Base-by-base conservation (phyloP, 352 stramenopile genomes). In the Saprolegnia parasitica region DNA sequence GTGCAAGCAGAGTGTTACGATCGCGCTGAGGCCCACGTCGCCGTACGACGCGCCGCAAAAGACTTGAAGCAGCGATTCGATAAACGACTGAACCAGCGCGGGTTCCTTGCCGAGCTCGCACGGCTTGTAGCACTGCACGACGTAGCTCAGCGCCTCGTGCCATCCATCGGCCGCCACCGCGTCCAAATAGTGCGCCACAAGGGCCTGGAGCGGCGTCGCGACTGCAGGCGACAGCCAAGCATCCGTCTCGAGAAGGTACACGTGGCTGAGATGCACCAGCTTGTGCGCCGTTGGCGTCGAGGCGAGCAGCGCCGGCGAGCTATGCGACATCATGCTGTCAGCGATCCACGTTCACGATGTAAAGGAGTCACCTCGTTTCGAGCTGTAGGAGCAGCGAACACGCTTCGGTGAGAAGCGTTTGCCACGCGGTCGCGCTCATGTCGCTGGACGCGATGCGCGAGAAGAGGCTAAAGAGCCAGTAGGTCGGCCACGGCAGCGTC, bases 1-100 rank as follows among this genome's bases (percentile, higher is more conserved):
- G 11, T 45, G 42, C 11, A 70, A 40, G 26, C 32, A 70, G 5
- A 70, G 13, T 10, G 39, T 63, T 4, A 70, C 5, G 16, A 70
- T 37, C n/a, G 16, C 23, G 4, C 29, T 39, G 21, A 70, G 21
- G 16, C 45, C 63, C 5, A 29, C 6, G 39, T 70, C 63, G 21
- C 63, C 63, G 29, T 50, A 70, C 26, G 63, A 70, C 6, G n/a
- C 50, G n/a, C 55, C 55, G 37, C 63, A 70, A 52, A 70, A 70
- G 18, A 61, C 46, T 47, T 70, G 46, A 8, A 70, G 20, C 5
- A 70, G 63, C n/a, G 63, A 47, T 11, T 52, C 24, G 23, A 70
- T 6, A 18, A 70, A 70, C 13, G 52, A 60, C 35, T 60, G 52
- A 1, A 40, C 52, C 11, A 60, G 52, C 35, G 24, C 52, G 9